Evolutionary conservation across 257 asterid genomes (phyloP).

Genomic region (Rubia yunnanensis): DNA sequence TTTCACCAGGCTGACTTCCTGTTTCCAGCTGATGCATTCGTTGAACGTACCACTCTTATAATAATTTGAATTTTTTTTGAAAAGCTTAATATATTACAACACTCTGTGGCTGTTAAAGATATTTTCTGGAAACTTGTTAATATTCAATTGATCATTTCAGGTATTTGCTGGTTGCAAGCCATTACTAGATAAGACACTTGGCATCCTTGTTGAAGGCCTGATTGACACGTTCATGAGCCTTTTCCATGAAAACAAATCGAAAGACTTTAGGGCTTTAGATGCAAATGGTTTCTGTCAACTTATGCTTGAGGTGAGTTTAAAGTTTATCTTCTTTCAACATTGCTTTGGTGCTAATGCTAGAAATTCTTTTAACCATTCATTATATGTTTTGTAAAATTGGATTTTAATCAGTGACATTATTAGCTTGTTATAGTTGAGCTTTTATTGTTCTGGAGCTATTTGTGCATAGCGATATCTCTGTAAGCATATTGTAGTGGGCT

Average conservation of each 20-base stretch:
- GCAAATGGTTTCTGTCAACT: constrained; percentile 92
- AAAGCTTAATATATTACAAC: background rate
- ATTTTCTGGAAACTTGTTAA: constrained; percentile 2
- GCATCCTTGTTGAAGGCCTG: constrained; percentile 95
- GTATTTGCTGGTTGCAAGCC: constrained; percentile 96
- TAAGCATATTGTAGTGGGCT: background rate
- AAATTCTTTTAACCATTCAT: background rate
- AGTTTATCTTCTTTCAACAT: constrained; percentile 1
- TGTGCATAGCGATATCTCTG: background rate
- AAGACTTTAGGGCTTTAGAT: constrained; percentile 69
- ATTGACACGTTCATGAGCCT: constrained; percentile 78
- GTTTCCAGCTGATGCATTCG: constrained; percentile 3
- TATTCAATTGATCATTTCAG: constrained; percentile 32
- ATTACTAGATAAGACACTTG: constrained; percentile 80
- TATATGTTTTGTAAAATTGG: background rate
- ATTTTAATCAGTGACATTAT: background rate
- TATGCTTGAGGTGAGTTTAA: constrained; percentile 79
- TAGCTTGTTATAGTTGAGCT: background rate
- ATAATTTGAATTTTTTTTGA: background rate
- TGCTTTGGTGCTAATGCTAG: background rate
- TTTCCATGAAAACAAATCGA: constrained; percentile 55
- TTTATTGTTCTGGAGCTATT: background rate
- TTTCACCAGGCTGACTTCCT: constrained; percentile 4
- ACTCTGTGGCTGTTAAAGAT: background rate
- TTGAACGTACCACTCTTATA: background rate